A percentile compares a stretch with the other conserved stretches of the same genome.
phyloP scores from a whole-genome alignment of 2,329 filamentous ascomycete genomes.

The Aspergillus phoenicis region DNA sequence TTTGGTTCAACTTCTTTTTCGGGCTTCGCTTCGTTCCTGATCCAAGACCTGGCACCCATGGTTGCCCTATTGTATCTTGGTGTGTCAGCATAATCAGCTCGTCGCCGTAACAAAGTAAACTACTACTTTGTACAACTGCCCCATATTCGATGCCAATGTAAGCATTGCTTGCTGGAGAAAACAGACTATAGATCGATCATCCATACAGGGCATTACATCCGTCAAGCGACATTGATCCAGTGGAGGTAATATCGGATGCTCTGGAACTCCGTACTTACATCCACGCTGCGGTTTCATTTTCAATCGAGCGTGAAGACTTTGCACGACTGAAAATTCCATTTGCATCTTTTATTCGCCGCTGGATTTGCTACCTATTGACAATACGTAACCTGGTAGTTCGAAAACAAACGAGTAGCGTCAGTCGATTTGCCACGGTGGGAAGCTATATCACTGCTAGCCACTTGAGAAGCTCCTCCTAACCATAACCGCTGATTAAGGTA shows the following conservation, averaged over 20 bases:
- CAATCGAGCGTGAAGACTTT: not conserved
- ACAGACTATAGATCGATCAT: not conserved
- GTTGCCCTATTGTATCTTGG: not conserved
- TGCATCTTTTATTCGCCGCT: not conserved
- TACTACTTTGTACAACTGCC: not conserved
- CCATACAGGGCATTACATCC: not conserved
- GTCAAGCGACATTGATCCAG: not conserved
- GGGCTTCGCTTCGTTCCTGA: not conserved
- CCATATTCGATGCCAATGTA: not conserved
- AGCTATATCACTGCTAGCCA: not conserved
- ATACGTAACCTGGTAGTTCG: not conserved
- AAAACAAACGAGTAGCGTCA: not conserved
- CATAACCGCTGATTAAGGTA: slow-evolving; percentile 6
- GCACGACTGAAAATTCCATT: not conserved
- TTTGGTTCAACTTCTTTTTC: not conserved
- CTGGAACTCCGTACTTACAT: not conserved
- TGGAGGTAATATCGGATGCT: not conserved
- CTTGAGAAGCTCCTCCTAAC: not conserved
- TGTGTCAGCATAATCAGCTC: not conserved
- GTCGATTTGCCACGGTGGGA: not conserved
- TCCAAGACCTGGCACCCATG: not conserved
- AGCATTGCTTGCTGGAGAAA: not conserved
- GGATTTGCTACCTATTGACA: not conserved
- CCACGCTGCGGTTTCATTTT: not conserved
- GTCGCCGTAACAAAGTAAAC: not conserved